Conservation (phyloP, 2,329 filamentous ascomycete species). For the Xylariaceae sp. region DNA sequence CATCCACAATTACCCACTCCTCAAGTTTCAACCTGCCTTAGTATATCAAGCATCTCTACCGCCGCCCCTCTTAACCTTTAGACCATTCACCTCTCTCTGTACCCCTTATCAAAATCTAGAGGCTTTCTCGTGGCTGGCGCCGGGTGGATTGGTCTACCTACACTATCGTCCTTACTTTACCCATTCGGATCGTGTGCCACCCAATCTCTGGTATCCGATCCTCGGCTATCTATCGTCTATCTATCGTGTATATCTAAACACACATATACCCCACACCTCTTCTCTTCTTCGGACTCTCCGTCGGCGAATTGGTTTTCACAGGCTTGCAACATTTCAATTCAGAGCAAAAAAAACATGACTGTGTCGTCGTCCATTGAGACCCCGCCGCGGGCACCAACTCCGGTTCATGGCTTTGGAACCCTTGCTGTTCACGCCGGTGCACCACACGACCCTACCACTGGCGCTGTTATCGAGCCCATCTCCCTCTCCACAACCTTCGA, state of each 20-base stretch:
- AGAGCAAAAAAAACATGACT: conserved; percentile 21
- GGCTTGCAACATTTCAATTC: not conserved
- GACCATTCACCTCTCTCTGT: not conserved
- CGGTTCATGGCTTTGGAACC: conserved; percentile 80
- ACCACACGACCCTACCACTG: conserved; percentile 83
- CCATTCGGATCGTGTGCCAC: not conserved
- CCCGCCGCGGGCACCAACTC: conserved; percentile 65
- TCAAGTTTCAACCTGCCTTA: too few species aligned
- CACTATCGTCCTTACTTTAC: not conserved
- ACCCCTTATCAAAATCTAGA: not conserved
- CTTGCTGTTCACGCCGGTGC: conserved; percentile 91
- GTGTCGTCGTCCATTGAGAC: conserved; percentile 54
- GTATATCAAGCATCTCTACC: not conserved
- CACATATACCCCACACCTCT: not conserved
- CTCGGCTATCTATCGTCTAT: not conserved
- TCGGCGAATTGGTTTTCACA: not conserved
- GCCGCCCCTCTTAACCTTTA: not conserved
- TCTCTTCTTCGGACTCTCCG: not conserved
- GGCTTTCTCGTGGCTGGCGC: too few species aligned
- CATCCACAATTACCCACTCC: too few species aligned
- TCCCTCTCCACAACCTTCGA: conserved; percentile 94
- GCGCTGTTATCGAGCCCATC: conserved; percentile 93
- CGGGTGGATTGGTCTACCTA: not conserved
- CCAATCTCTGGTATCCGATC: too few species aligned
- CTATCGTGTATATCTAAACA: not conserved